Evolutionary conservation across 164 flowering plant genomes (phyloP), one percentile per base, ranked within the genome.

Genomic region (Sedum album): DNA sequence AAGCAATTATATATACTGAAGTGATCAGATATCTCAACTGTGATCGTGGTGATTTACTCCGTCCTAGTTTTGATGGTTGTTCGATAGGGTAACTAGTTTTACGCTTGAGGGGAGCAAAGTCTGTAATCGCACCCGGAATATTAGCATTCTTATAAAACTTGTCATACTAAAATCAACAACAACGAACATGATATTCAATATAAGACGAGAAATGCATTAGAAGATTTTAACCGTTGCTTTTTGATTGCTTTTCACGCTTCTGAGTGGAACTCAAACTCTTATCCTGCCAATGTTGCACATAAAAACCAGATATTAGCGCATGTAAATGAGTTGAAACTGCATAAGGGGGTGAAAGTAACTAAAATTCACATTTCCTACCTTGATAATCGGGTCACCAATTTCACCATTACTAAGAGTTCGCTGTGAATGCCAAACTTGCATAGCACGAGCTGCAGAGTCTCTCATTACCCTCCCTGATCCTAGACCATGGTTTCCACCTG

Each of bases 391-490:
- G 61, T 90, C 91, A 72, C 88, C 86, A 75, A 88, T 86, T 79
- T 91, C 98, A 71, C 93, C 98, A 74, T 83, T 85, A 69, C 91
- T 84, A 69, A 83, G 84, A 75, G 84, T 81, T 33, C 93, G 94
- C 71, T 87, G 90, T 60, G 92, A 83, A 67, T 89, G 93, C 97
- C 97, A 93, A 68, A 96, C 96, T 77, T 90, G 96, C 96, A 87
- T 89, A 38, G 96, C 96, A 71, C 98, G 96, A 76, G 92, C 93
- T 51, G 98, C 98, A 67, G 98, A 88, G 82, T 93, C 98, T 70
- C 98, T 84, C 49, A 93, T 78, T 53, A 88, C 92, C 77, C 98
- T 83, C 39, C 91, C 95, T 63, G 91, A 79, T 57, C 83, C 90
- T 42, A 86, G 65, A 42, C 87, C 83, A 73, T 84, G 80, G 72